Conservation (phyloP, 2,329 filamentous ascomycete species). For the Aspergillus flavus region DNA sequence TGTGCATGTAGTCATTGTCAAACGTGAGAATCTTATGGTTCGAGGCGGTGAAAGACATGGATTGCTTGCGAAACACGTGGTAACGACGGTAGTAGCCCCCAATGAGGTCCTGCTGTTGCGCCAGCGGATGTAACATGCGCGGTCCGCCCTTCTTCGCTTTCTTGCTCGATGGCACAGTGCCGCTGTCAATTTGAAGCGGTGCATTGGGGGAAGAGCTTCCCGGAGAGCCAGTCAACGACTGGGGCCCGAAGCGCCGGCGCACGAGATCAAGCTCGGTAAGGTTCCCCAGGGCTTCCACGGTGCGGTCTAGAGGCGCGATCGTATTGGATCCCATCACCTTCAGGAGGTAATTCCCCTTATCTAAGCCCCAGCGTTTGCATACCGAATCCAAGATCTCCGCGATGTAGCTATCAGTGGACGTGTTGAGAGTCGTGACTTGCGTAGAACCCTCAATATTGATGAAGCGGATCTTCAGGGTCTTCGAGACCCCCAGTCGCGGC, state of each 20-base stretch:
- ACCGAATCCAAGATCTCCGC: slow-evolving; percentile 67
- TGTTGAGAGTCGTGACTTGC: slow-evolving; percentile 57
- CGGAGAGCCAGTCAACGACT: slow-evolving; percentile 59
- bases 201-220: slow-evolving; percentile 66
- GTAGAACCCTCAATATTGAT: slow-evolving; percentile 61
- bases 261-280: slow-evolving; percentile 64
- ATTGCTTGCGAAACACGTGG: slow-evolving; percentile 65
- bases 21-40: slow-evolving; percentile 64
- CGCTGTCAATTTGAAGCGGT: slow-evolving; percentile 58
- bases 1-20: slow-evolving; percentile 68
- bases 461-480: slow-evolving; percentile 62
- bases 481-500: slow-evolving; percentile 60
- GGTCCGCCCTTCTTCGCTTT: slow-evolving; percentile 47
- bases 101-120: slow-evolving; percentile 51
- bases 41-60: slow-evolving; percentile 65
- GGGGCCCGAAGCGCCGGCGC: slow-evolving; percentile 63
- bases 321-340: slow-evolving; percentile 66
- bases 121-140: slow-evolving; percentile 48
- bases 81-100: slow-evolving; percentile 62
- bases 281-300: slow-evolving; percentile 64
- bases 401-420: slow-evolving; percentile 67
- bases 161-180: slow-evolving; percentile 36
- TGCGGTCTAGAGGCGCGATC: slow-evolving; percentile 65
- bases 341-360: slow-evolving; percentile 65
- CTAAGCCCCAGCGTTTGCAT: slow-evolving; percentile 64